phyloP scores from a whole-genome alignment of 352 stramenopile genomes.

The Globisporangium sylvaticum region DNA sequence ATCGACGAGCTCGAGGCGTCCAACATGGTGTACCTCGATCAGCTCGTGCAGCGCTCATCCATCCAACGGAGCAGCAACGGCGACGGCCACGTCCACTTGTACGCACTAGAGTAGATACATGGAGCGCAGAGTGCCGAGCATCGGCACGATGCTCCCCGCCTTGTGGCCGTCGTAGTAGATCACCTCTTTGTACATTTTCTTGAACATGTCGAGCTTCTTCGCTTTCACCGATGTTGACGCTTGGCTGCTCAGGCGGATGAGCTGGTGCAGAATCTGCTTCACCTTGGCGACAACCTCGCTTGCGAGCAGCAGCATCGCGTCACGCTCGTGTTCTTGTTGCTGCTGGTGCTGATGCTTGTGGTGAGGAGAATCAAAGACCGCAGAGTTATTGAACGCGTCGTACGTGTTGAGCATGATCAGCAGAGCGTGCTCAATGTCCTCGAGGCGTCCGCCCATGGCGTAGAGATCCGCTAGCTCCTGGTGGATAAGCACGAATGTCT shows the following conservation, averaged over 20 bases:
- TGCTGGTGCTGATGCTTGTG: slow-evolving; percentile 18
- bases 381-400: slow-evolving; percentile 45
- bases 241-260: slow-evolving; percentile 44
- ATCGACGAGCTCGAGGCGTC: slow-evolving; percentile 45
- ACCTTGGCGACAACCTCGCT: slow-evolving; percentile 48
- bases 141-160: slow-evolving; percentile 32
- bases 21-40: slow-evolving; percentile 60
- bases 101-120: slow-evolving; percentile 57
- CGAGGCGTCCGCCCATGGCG: slow-evolving; percentile 47
- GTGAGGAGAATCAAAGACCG: slow-evolving; percentile 5
- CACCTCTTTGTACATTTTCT: slow-evolving; percentile 84
- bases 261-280: slow-evolving; percentile 53
- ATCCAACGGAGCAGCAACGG: slow-evolving; percentile 9
- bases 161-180: slow-evolving; percentile 66
- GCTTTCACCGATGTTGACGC: slow-evolving; percentile 11
- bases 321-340: slow-evolving; percentile 2
- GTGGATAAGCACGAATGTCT: slow-evolving; percentile 83
- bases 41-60: slow-evolving; percentile 33
- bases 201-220: slow-evolving; percentile 69
- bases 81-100: slow-evolving; percentile 25
- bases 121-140: slow-evolving; percentile 48
- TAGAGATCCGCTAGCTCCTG: slow-evolving; percentile 79
- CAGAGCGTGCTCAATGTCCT: slow-evolving; percentile 78
- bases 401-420: slow-evolving; percentile 75
- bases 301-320: slow-evolving; percentile 39